phyloP scores from a whole-genome alignment of 441 rosid species.

The Arabidopsis hybrid region DNA sequence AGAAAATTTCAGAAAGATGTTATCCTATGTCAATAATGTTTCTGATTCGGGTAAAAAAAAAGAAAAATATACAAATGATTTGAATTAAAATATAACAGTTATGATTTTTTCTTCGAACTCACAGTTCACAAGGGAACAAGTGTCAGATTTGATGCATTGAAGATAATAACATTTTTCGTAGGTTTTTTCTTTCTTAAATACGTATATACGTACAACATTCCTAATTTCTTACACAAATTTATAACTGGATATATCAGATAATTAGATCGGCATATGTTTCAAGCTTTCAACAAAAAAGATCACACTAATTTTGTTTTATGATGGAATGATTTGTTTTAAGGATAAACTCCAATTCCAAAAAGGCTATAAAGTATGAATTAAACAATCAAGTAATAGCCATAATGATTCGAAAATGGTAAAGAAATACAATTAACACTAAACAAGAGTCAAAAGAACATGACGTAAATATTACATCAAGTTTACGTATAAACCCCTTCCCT shows the following conservation, averaged over 20 bases:
- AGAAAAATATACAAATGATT: neutral
- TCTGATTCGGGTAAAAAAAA: neutral
- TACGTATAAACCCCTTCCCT: conserved; percentile 33
- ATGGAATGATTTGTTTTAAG: conserved; percentile 5
- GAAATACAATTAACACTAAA: conserved; percentile 11
- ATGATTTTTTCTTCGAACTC: conserved; percentile 5
- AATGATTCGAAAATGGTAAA: conserved; percentile 33
- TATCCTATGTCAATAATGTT: neutral
- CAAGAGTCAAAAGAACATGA: conserved; percentile 36
- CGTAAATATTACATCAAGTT: conserved; percentile 41
- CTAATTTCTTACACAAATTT: neutral
- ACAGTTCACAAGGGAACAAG: neutral
- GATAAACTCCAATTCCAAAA: conserved; percentile 15
- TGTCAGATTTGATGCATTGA: neutral
- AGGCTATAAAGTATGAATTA: conserved; percentile 15
- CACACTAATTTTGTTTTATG: neutral
- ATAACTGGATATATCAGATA: no score
- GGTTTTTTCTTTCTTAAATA: no score
- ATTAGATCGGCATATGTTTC: neutral
- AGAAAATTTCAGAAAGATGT: neutral
- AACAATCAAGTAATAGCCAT: conserved; percentile 22
- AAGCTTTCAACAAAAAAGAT: no score
- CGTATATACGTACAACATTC: neutral
- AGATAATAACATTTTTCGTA: no score
- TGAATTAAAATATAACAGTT: neutral